Conservation (phyloP, 768 basidiomycete genomes). For the Arthromyces matolae region DNA sequence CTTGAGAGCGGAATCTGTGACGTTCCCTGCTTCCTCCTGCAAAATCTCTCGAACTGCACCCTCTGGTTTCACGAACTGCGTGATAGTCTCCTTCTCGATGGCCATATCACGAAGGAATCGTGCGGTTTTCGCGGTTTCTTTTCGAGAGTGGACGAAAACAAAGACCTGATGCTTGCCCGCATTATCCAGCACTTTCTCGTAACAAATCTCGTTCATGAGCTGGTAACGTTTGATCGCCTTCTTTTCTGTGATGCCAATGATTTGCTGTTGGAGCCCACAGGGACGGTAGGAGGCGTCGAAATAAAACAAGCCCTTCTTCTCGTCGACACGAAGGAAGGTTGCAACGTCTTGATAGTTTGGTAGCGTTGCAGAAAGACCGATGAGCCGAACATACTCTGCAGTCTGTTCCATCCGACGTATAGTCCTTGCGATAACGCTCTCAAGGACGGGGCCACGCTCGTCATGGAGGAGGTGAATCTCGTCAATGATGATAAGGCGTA, state of each 20-base stretch:
- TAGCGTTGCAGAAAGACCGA: constrained; percentile 95
- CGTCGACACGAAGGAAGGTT: constrained; percentile 92
- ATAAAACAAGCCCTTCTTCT: constrained; percentile 90
- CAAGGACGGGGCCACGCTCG: constrained; percentile 95
- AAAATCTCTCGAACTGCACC: constrained; percentile 89
- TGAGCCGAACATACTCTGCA: constrained; percentile 85
- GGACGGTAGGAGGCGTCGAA: constrained; percentile 94
- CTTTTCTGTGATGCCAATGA: constrained; percentile 97
- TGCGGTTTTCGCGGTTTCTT: constrained; percentile 97
- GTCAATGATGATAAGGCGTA: constrained; percentile 94
- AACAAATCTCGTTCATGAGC: constrained; percentile 98
- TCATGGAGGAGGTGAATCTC: constrained; percentile 98
- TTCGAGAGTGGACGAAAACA: constrained; percentile 97
- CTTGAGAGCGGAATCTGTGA: constrained; percentile 77
- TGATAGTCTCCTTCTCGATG: constrained; percentile 94
- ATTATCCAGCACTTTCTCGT: constrained; percentile 97
- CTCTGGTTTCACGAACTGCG: constrained; percentile 92
- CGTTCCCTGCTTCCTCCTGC: constrained; percentile 75
- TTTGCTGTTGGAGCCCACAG: constrained; percentile 93
- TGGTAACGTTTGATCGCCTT: constrained; percentile 99
- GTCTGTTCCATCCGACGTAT: constrained; percentile 95
- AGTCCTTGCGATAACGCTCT: constrained; percentile 85
- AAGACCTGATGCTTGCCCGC: constrained; percentile 84
- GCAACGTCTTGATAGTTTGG: constrained; percentile 99
- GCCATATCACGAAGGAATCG: constrained; percentile 93